phyloP scores from a whole-genome alignment of 2,329 filamentous ascomycete genomes.

The Alternaria sp. region DNA sequence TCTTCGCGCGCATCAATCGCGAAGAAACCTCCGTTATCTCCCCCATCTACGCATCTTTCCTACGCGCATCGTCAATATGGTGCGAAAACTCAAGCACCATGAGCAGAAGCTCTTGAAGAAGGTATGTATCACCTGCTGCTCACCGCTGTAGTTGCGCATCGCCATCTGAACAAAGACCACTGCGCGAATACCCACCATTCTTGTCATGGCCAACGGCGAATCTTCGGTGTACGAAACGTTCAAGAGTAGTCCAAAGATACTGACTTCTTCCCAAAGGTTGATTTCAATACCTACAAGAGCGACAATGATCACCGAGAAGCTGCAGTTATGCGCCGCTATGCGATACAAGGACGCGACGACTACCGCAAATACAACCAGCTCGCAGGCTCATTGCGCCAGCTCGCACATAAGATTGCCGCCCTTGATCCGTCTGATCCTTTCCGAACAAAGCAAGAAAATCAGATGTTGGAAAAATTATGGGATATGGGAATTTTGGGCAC shows the following conservation, averaged over 20 bases:
- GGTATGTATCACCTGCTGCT: conserved; percentile 9
- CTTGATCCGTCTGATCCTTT: conserved; percentile 80
- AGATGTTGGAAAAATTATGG: conserved; percentile 89
- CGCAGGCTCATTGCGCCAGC: conserved; percentile 76
- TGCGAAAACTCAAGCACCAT: conserved; percentile 90
- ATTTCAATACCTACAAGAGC: conserved; percentile 93
- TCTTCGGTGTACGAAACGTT: neutral
- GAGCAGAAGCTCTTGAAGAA: conserved; percentile 93
- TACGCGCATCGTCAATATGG: conserved; percentile 65
- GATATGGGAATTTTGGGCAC: conserved; percentile 86
- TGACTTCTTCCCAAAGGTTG: conserved; percentile 61
- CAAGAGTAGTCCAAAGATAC: neutral
- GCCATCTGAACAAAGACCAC: neutral
- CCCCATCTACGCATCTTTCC: neutral
- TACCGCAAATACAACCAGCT: conserved; percentile 67
- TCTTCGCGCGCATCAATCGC: conserved; percentile 23
- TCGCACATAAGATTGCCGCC: conserved; percentile 86
- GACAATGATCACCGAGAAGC: conserved; percentile 88
- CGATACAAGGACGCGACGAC: conserved; percentile 83
- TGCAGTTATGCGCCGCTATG: conserved; percentile 81
- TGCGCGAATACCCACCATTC: neutral
- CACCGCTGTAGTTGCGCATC: neutral
- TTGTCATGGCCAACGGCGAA: neutral
- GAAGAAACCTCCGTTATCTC: conserved; percentile 1
- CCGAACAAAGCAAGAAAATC: conserved; percentile 82